Conservation (phyloP, 352 stramenopile genomes). For the Phytopythium ostracodes region DNA sequence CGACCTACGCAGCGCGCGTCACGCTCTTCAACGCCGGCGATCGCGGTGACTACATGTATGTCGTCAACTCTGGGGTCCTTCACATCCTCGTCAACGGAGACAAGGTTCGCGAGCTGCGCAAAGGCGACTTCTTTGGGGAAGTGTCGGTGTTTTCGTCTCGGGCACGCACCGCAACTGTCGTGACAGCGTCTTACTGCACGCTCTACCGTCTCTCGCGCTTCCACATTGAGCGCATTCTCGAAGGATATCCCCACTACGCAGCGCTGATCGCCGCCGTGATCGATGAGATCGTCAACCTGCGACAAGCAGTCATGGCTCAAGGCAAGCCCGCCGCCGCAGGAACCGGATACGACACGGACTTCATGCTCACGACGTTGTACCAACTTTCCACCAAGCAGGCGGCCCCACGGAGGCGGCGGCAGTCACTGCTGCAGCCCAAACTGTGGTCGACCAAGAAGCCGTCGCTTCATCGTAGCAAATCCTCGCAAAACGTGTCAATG, state of each 20-base stretch:
- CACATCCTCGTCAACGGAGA: constrained; percentile 52
- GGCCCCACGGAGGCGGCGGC: constrained; percentile 4
- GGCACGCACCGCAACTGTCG: constrained; percentile 47
- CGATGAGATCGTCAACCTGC: constrained; percentile 45
- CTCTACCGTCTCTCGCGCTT: constrained; percentile 62
- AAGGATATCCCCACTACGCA: constrained; percentile 57
- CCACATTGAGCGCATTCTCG: constrained; percentile 52
- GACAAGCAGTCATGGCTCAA: constrained; percentile 10
- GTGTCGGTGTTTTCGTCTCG: constrained; percentile 66
- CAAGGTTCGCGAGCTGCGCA: constrained; percentile 61
- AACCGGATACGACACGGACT: constrained; percentile 25
- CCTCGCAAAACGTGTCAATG: constrained; percentile 13
- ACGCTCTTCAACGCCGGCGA: constrained; percentile 51
- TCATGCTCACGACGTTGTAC: constrained; percentile 50
- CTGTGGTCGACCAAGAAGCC: neutral
- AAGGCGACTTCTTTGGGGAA: constrained; percentile 68
- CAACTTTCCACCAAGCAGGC: constrained; percentile 28
- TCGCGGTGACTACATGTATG: constrained; percentile 67
- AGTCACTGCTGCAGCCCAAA: constrained; percentile 14
- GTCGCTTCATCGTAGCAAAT: constrained; percentile 25
- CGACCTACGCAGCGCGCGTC: constrained; percentile 48
- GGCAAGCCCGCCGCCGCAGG: neutral
- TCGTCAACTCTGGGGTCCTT: constrained; percentile 58
- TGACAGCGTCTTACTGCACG: constrained; percentile 60
- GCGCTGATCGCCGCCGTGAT: constrained; percentile 32